Evolutionary conservation across 2,329 filamentous ascomycete species (phyloP).

Genomic region (Sporothrix brasiliensis): DNA sequence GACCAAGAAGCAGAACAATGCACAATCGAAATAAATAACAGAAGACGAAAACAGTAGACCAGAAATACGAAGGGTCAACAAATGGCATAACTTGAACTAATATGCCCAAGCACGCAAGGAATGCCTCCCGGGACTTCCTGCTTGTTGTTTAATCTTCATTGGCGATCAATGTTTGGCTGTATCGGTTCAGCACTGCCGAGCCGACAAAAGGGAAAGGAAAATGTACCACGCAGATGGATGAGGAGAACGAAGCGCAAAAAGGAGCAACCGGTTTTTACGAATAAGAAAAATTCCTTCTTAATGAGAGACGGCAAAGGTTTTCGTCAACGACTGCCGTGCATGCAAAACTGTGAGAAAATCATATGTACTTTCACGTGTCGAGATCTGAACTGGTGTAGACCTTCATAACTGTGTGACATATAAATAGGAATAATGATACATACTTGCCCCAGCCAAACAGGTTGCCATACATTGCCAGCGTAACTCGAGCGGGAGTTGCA

Average conservation of each 20-base stretch:
- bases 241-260: background rate
- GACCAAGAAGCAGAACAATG: background rate
- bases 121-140: background rate
- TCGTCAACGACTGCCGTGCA: too few relatives aligned
- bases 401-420: background rate
- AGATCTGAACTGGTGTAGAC: background rate
- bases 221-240: background rate
- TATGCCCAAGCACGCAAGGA: background rate
- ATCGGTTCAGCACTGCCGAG: conserved; percentile 11
- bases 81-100: background rate
- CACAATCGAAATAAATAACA: background rate
- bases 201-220: conserved; percentile 3
- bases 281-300: background rate
- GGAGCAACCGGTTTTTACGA: background rate
- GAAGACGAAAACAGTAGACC: background rate
- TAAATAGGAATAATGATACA: conserved; percentile 17
- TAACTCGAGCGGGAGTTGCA: background rate
- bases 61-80: too few relatives aligned
- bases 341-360: too few relatives aligned
- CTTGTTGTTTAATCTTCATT: background rate
- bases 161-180: background rate
- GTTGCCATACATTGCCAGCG: background rate
- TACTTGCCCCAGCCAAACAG: background rate
- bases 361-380: too few relatives aligned
- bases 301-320: too few relatives aligned